Conservation (phyloP, 106 monocot genomes). For the Chionographis japonica region DNA sequence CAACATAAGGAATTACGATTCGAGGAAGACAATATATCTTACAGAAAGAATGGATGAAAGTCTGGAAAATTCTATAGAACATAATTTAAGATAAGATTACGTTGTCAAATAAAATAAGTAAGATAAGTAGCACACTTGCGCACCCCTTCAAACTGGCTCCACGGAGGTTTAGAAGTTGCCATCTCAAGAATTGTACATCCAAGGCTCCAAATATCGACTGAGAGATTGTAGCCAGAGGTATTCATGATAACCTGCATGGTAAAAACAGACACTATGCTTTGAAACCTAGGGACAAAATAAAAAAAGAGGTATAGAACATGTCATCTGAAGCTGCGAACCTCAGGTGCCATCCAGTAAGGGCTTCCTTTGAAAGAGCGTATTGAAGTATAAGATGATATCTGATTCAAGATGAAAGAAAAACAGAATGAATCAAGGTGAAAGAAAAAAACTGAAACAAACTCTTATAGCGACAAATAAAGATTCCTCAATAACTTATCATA, state of each 20-base stretch:
- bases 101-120: neutral
- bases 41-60: neutral
- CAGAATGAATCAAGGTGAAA: neutral
- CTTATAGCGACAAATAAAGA: neutral
- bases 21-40: neutral
- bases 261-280: neutral
- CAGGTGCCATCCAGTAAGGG: constrained; percentile 99
- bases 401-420: constrained; percentile 17
- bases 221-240: constrained; percentile 65
- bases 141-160: constrained; percentile 87
- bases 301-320: neutral
- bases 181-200: constrained; percentile 96
- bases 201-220: constrained; percentile 98
- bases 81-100: neutral
- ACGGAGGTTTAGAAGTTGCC: constrained; percentile 93
- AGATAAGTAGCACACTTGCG: neutral
- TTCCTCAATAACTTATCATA: neutral
- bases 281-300: neutral
- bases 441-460: neutral
- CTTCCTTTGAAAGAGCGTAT: constrained; percentile 96
- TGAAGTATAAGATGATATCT: constrained; percentile 74
- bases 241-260: constrained; percentile 82
- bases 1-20: neutral
- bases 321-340: constrained; percentile 40
- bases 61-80: neutral